Evolutionary conservation across 75 land plant species (phyloP), one percentile per base, ranked within the genome.

Genomic region (Cunninghamia lanceolata): DNA sequence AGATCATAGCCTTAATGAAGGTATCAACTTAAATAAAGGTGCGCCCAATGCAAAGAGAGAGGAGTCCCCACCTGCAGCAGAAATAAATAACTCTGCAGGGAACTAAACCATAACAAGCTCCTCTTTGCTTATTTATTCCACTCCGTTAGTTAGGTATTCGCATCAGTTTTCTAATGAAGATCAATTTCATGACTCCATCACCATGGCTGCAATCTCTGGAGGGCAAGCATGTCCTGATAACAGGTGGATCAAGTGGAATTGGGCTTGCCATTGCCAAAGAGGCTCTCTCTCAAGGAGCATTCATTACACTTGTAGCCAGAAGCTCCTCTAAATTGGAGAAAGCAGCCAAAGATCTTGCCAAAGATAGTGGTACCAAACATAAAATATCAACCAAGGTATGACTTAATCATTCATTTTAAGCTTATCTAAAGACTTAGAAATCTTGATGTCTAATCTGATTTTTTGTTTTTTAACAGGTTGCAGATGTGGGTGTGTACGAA

Each of bases 161-260:
- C 45, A 5, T 7, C 5, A 43, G 46, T 43, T 43, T 43, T 43
- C 7, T 7, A 7, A 56, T 63, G 70, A 63, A 28, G n/a, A 52
- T 52, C 9, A 52, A 10, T 52, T 52, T 52, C 53, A 71, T 25
- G 9, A 17, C 40, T 35, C 0, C 3, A 47, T 75, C 42, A 14
- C 0, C 78, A 15, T 14, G 78, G 36, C 78, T 75, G 42, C 34
- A 75, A 75, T 73, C 86, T 32, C 43, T 88, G 82, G 39, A 73
- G 0, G 87, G 87, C 5, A 87, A 87, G 89, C 90, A 89, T 76
- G 85, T 89, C 0, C 38, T 89, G 14, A 83, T 89, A n/a, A 89
- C 89, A 32, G 88, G 90, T 4, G 90, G 76, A n/a, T 87, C 88
- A 9, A 89, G 86, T 63, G 90, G 90, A 45, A 87, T 89, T 79